Evolutionary conservation across 176 grass and related monocot genomes (phyloP).

Genomic region (Miscanthus lutarioriparius): DNA sequence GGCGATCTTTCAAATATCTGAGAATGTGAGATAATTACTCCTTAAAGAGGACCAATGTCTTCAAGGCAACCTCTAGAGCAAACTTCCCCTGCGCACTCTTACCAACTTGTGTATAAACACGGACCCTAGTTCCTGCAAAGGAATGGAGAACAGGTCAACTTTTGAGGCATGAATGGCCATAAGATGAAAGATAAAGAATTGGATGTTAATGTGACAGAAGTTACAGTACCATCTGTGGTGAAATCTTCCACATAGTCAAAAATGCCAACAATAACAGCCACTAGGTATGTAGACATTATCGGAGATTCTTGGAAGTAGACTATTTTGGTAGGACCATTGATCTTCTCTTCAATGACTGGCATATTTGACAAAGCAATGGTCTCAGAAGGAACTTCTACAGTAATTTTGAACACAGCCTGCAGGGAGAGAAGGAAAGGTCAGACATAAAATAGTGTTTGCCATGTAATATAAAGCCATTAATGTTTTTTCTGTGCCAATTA

Average conservation of each 20-base stretch:
- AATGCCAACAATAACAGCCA: slow-evolving; percentile 84
- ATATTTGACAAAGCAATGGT: slow-evolving; percentile 90
- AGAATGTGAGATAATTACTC: slow-evolving; percentile 58
- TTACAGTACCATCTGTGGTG: slow-evolving; percentile 69
- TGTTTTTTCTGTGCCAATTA: slow-evolving; percentile 18
- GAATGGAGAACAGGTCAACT: slow-evolving; percentile 1
- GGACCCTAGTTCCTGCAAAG: slow-evolving; percentile 70
- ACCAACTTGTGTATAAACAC: slow-evolving; percentile 90
- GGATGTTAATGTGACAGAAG: slow-evolving; percentile 11
- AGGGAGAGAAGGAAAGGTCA: slow-evolving; percentile 18
- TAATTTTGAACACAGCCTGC: slow-evolving; percentile 92
- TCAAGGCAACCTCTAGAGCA: slow-evolving; percentile 87
- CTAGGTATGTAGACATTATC: slow-evolving; percentile 97
- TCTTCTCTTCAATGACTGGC: slow-evolving; percentile 81
- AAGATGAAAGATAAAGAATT: slow-evolving; percentile 14
- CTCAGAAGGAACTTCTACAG: slow-evolving; percentile 78
- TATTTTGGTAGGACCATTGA: slow-evolving; percentile 69
- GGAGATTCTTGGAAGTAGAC: slow-evolving; percentile 83
- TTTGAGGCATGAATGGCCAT: slow-evolving; percentile 14
- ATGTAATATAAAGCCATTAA: slow-evolving; percentile 11
- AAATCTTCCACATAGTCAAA: slow-evolving; percentile 89
- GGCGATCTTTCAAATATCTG: slow-evolving; percentile 9
- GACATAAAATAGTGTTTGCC: neutral
- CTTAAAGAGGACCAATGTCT: slow-evolving; percentile 94
- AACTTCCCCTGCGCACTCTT: slow-evolving; percentile 92